Base-by-base conservation (phyloP, 371 early-diverging fungal species). In the Mortierella sp. region DNA sequence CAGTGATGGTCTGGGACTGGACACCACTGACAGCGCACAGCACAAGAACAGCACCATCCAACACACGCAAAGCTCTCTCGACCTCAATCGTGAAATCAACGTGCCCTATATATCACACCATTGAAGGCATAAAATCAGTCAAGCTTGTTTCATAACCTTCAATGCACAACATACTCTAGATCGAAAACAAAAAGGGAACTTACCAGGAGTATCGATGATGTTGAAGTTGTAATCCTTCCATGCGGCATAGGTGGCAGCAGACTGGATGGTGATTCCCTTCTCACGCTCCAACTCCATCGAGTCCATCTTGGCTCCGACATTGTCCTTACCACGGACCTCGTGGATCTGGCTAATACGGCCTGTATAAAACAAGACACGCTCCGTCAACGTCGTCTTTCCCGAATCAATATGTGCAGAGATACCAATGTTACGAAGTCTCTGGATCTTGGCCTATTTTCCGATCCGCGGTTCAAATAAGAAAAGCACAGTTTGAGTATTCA, bases 331-430 rank as follows among this genome's bases (percentile, higher is more conserved):
- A 77, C 97, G 96, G 60, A 99, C 99, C 88, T 99, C 99, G 88
- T 98, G 98, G 81, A 98, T 98, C 81, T 96, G 96, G 88, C 96
- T 94, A 90, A 99, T 99, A 76, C 97, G 94, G 35, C 99, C 99
- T 38, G 99, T 98, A 88, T 97, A 98, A 90, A 92, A 98, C 68
- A 99, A 91, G 76, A 99, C 96, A 88, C 99, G 97, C 90, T 99
- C 99, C 21, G 99, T 98, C 87, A 97, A 92, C 0, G 99, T 99
- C 35, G 99, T 99, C 88, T 99, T 99, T 80, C 99, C 99, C 51
- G 97, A 96, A 87, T 99, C 99, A 83, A 99, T 99, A 90, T 99
- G 99, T 49, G 99, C 99, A n/a, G 96, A 96, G 84, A 99, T 99
- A 87, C 99, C 99, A 88, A 99, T 98, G 89, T 99, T 99, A 74